These are phyloP conservation scores for Ambrosiella beaveri DNA, from an alignment of 2,329 filamentous ascomycete genomes.

Conservation along the genomic window DNA sequence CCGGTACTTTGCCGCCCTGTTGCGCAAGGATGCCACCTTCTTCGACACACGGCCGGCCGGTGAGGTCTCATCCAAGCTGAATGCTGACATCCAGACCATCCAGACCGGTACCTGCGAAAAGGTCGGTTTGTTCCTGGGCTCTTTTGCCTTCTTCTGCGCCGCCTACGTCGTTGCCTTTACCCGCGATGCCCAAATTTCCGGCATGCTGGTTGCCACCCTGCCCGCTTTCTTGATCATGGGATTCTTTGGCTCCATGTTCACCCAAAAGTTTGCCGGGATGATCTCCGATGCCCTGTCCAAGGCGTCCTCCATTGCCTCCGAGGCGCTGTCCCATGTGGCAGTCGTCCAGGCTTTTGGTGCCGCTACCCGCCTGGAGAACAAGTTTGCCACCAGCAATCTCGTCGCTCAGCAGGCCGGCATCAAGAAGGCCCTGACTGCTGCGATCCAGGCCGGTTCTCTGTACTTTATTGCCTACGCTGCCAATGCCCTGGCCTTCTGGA, in stretches of 20 bases:
- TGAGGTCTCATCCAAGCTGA: conserved; percentile 45
- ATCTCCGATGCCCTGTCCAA: conserved; percentile 37
- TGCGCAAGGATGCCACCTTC: conserved; percentile 44
- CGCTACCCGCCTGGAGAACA: conserved; percentile 38
- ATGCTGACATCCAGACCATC: conserved; percentile 47
- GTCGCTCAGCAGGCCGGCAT: conserved; percentile 33
- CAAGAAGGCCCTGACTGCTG: conserved; percentile 40
- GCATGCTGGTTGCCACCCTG: conserved; percentile 44
- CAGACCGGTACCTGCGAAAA: conserved; percentile 55
- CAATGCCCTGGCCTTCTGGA: conserved; percentile 52
- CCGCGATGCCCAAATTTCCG: conserved; percentile 43
- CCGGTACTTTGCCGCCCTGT: conserved; percentile 38
- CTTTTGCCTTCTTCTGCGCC: conserved; percentile 47
- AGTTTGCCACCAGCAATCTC: conserved; percentile 36
- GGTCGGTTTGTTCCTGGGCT: conserved; percentile 46
- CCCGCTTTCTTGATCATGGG: conserved; percentile 46
- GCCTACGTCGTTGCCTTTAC: conserved; percentile 52
- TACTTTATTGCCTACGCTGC: conserved; percentile 53
- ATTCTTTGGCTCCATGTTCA: conserved; percentile 35
- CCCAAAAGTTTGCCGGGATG: conserved; percentile 31
- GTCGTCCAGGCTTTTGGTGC: conserved; percentile 49
- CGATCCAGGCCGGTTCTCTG: conserved; percentile 40
- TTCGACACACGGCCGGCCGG: conserved; percentile 46
- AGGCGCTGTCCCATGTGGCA: conserved; percentile 40
- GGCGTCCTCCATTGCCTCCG: conserved; percentile 45